Evolutionary conservation across 306 rosid species (phyloP).

Genomic region (Boehmeria nivea): DNA sequence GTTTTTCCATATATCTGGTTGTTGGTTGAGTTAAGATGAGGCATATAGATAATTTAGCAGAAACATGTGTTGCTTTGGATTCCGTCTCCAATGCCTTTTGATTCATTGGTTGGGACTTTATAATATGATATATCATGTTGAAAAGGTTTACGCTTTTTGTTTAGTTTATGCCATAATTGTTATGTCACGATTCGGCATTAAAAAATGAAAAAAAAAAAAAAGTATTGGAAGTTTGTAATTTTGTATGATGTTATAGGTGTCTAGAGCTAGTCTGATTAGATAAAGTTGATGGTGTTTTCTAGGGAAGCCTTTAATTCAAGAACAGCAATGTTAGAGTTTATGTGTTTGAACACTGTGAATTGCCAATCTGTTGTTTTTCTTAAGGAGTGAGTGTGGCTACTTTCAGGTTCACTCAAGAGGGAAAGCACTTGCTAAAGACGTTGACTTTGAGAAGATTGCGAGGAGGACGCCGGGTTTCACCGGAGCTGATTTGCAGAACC

Average conservation of each 20-base stretch:
- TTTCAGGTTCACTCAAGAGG: slow-evolving; percentile 81
- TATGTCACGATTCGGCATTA: too few species aligned
- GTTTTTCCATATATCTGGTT: too few species aligned
- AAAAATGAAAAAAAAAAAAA: background rate
- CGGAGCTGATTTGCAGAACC: slow-evolving; percentile 69
- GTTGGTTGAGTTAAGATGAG: too few species aligned
- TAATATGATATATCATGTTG: background rate
- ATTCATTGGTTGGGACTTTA: background rate
- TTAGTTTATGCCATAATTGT: background rate
- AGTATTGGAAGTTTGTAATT: background rate
- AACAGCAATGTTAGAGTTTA: background rate
- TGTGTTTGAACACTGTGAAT: background rate
- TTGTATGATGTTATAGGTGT: too few species aligned
- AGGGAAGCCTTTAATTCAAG: background rate
- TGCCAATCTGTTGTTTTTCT: background rate
- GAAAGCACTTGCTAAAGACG: slow-evolving; percentile 87
- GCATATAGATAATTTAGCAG: too few species aligned
- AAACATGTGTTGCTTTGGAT: too few species aligned
- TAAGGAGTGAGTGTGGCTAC: background rate
- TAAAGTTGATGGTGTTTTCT: too few species aligned
- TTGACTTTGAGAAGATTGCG: slow-evolving; percentile 90
- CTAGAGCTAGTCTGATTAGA: too few species aligned
- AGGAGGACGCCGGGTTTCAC: slow-evolving; percentile 98
- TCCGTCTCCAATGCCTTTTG: too few species aligned
- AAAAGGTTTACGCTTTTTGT: background rate